Evolutionary conservation across 805 yeast genomes (phyloP).

Genomic region (Ogataea nitratoaversa): DNA sequence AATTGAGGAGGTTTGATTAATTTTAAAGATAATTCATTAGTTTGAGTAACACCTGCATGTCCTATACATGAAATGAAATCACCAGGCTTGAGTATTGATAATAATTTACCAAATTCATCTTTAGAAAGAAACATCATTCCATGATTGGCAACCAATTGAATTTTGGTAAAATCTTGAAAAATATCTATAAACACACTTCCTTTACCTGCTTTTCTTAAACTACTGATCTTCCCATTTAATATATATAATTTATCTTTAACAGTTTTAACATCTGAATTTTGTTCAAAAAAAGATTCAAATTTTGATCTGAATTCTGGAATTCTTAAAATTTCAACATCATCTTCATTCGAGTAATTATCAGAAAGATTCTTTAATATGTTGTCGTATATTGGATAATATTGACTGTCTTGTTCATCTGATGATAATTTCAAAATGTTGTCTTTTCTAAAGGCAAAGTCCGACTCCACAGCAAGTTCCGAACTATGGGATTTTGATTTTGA

Average conservation of each 20-base stretch:
- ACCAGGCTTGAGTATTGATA: slow-evolving; percentile 55
- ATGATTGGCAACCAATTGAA: slow-evolving; percentile 63
- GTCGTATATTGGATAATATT: slow-evolving; percentile 23
- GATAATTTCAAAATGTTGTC: slow-evolving; percentile 10
- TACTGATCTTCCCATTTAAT: slow-evolving; percentile 53
- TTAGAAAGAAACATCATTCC: slow-evolving; percentile 39
- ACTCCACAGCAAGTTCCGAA: slow-evolving; percentile 23
- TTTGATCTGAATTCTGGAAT: slow-evolving; percentile 36
- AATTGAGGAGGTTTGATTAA: slow-evolving; percentile 45
- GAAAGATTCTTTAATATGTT: slow-evolving; percentile 6
- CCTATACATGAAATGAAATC: slow-evolving; percentile 71
- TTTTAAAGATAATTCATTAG: slow-evolving; percentile 74
- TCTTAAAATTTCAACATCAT: slow-evolving; percentile 22
- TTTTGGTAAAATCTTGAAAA: slow-evolving; percentile 49
- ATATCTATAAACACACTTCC: slow-evolving; percentile 69
- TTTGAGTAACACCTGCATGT: slow-evolving; percentile 66
- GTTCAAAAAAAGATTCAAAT: slow-evolving; percentile 24
- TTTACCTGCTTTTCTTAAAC: slow-evolving; percentile 63
- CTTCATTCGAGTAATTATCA: background rate
- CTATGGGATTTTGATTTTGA: no score
- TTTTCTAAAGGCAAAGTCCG: slow-evolving; percentile 33
- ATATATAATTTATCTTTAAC: slow-evolving; percentile 18
- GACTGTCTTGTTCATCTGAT: slow-evolving; percentile 17
- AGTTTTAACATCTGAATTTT: slow-evolving; percentile 20
- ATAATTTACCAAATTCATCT: slow-evolving; percentile 38